A percentile compares a stretch with the other conserved stretches of the same genome.
Conservation (phyloP, 2,329 filamentous ascomycete genomes). For the Curvularia lunata region DNA sequence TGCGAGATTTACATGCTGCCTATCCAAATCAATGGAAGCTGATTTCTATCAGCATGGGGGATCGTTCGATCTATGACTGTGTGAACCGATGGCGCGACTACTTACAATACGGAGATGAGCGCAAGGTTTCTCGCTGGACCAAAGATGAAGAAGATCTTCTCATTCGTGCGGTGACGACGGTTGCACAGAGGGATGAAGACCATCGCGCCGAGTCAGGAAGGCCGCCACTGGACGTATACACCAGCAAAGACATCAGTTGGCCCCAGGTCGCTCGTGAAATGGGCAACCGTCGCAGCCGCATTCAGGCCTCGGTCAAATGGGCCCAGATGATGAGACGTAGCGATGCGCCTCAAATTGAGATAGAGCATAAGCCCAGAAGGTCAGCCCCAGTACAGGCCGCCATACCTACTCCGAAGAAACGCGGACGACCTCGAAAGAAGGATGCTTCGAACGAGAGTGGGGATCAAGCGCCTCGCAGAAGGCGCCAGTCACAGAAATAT, state of each 20-base stretch:
- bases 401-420: conserved; percentile 1
- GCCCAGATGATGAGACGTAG: conserved; percentile 42
- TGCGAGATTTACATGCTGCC: conserved; percentile 56
- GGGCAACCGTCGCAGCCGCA: conserved; percentile 65
- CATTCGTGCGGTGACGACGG: conserved; percentile 59
- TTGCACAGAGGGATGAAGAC: conserved; percentile 57
- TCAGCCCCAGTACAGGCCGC: background rate
- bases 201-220: conserved; percentile 23
- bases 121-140: conserved; percentile 64
- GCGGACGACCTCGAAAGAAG: background rate
- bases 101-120: conserved; percentile 63
- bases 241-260: conserved; percentile 69
- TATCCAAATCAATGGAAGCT: conserved; percentile 65
- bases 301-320: conserved; percentile 75
- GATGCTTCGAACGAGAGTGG: background rate
- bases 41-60: conserved; percentile 65
- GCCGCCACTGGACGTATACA: conserved; percentile 44
- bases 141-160: conserved; percentile 65
- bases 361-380: conserved; percentile 21
- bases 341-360: conserved; percentile 14
- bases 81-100: conserved; percentile 75
- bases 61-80: conserved; percentile 69
- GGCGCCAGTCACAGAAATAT: background rate
- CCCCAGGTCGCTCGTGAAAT: conserved; percentile 67
- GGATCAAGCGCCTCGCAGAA: background rate